Evolutionary conservation across 2,329 filamentous ascomycete genomes (phyloP).

Genomic region (Epichloe hybrida): DNA sequence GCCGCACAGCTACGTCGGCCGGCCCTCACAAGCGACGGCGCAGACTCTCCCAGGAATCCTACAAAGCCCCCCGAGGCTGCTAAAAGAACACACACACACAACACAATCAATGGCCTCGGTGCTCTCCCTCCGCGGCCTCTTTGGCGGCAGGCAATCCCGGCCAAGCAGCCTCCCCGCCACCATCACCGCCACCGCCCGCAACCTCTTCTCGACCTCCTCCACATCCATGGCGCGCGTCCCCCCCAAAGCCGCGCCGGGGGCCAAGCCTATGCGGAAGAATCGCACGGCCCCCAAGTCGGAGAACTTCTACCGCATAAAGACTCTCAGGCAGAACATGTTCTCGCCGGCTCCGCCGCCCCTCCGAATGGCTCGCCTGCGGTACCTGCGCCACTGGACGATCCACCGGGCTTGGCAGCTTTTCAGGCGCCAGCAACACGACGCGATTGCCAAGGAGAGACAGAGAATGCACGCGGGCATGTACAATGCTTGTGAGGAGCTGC

Average conservation of each 20-base stretch:
- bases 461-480: slow-evolving; percentile 72
- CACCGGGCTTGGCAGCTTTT: slow-evolving; percentile 88
- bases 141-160: slow-evolving; percentile 12
- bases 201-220: slow-evolving; percentile 20
- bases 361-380: slow-evolving; percentile 74
- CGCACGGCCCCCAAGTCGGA: slow-evolving; percentile 20
- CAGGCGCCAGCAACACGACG: slow-evolving; percentile 52
- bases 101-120: slow-evolving; percentile 14
- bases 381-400: slow-evolving; percentile 96
- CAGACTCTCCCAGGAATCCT: not conserved
- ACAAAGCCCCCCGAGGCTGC: not conserved
- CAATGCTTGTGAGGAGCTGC: slow-evolving; percentile 73
- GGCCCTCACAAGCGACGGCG: not conserved
- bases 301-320: slow-evolving; percentile 29
- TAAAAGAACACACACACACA: not conserved
- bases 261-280: slow-evolving; percentile 15
- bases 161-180: not conserved
- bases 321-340: slow-evolving; percentile 34
- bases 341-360: slow-evolving; percentile 52
- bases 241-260: slow-evolving; percentile 12
- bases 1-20: not conserved
- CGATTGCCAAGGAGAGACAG: slow-evolving; percentile 57
- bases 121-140: slow-evolving; percentile 18
- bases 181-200: slow-evolving; percentile 7
- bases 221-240: slow-evolving; percentile 17